These are phyloP conservation scores for Lachancea thermotolerans DNA, from an alignment of 805 yeast genomes.

Conservation along the genomic window DNA sequence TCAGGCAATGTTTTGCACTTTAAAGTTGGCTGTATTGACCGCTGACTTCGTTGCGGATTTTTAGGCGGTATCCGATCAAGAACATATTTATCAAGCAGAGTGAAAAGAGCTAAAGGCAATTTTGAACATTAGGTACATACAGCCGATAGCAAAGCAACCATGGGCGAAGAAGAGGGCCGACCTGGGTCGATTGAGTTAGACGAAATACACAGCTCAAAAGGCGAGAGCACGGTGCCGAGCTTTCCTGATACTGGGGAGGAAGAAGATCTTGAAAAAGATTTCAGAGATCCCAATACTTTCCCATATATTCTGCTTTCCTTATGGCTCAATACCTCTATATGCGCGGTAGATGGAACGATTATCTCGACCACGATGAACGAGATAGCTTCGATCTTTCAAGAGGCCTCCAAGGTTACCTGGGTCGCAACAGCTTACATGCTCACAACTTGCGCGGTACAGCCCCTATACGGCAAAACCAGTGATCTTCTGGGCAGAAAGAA, in stretches of 20 bases:
- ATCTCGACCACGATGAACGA: constrained; percentile 52
- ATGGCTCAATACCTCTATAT: constrained; percentile 43
- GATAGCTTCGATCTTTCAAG: constrained; percentile 53
- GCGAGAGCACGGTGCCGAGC: too few relatives aligned
- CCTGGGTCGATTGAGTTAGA: background rate
- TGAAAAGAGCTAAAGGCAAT: too few relatives aligned
- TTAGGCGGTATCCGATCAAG: too few relatives aligned
- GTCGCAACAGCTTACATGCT: constrained; percentile 65
- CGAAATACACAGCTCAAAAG: background rate
- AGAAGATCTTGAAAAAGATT: constrained; percentile 12
- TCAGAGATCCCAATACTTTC: constrained; percentile 10
- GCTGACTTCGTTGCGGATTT: too few relatives aligned
- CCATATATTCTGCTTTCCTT: constrained; percentile 22
- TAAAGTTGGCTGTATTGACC: too few relatives aligned
- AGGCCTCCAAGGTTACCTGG: constrained; percentile 51
- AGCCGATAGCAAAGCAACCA: background rate
- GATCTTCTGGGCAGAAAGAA: constrained; percentile 54
- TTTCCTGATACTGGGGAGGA: background rate
- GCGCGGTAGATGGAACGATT: constrained; percentile 53
- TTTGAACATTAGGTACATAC: too few relatives aligned
- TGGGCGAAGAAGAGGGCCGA: background rate
- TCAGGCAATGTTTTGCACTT: too few relatives aligned
- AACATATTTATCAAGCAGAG: too few relatives aligned
- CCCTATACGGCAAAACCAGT: constrained; percentile 61
- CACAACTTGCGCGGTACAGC: constrained; percentile 68